Conservation (phyloP, 108 stramenopile genomes). For the Fistulifera pelliculosa region DNA sequence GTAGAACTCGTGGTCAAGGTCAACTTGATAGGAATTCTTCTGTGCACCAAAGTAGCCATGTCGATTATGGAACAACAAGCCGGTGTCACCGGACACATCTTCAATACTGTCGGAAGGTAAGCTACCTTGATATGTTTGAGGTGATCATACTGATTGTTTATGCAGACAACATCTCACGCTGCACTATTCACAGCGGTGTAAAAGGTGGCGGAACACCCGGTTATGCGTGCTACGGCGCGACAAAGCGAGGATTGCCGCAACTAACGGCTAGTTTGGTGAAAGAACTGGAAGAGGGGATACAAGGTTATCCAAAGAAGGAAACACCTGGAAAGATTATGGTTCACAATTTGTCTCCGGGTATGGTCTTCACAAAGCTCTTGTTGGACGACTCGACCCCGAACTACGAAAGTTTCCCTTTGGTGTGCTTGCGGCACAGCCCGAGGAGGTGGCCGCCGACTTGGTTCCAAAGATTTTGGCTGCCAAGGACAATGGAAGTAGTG, state of each 20-base stretch:
- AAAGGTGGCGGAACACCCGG: slow-evolving; percentile 90
- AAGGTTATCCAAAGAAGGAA: slow-evolving; percentile 71
- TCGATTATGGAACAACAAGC: slow-evolving; percentile 79
- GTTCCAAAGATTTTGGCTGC: slow-evolving; percentile 80
- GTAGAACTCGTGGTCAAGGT: slow-evolving; percentile 82
- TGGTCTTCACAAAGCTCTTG: slow-evolving; percentile 88
- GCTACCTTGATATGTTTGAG: too few relatives aligned
- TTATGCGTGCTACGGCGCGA: slow-evolving; percentile 87
- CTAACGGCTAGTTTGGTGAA: slow-evolving; percentile 77
- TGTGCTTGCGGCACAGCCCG: slow-evolving; percentile 84
- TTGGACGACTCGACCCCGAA: slow-evolving; percentile 89
- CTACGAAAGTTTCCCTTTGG: slow-evolving; percentile 89
- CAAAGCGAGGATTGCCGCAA: slow-evolving; percentile 87
- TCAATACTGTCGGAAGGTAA: slow-evolving; percentile 74
- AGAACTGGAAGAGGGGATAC: slow-evolving; percentile 82
- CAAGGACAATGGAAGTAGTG: slow-evolving; percentile 61
- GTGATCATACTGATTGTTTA: too few relatives aligned
- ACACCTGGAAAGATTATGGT: slow-evolving; percentile 75
- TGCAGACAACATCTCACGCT: too few relatives aligned
- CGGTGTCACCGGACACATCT: slow-evolving; percentile 77
- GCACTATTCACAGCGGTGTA: slow-evolving; percentile 41
- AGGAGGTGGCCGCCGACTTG: slow-evolving; percentile 85
- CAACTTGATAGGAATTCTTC: slow-evolving; percentile 78
- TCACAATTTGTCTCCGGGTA: slow-evolving; percentile 82
- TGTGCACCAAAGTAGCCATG: slow-evolving; percentile 84